Base-by-base conservation (phyloP, 768 basidiomycete genomes). In the Solioccasus polychromus region DNA sequence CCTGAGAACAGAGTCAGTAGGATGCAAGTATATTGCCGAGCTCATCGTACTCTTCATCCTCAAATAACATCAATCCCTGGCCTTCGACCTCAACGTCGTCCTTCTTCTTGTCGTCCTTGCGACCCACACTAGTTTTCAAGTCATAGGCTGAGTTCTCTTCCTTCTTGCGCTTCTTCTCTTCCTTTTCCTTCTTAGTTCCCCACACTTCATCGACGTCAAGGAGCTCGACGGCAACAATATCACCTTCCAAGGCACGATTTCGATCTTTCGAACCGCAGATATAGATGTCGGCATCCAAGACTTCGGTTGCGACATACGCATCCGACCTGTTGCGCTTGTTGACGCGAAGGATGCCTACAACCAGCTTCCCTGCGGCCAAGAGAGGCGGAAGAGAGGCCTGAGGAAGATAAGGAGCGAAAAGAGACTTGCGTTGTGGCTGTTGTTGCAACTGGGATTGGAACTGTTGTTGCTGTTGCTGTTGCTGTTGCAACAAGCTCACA, bases 161-260 rank as follows among this genome's bases (percentile, higher is more conserved):
- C 79, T 99, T 99, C 74, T 98, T 98, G 61, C 95, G 79, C 75
- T 99, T 98, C 85, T 99, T 99, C 74, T 98, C 96, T 67, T 98
- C 96, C 72, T 99, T 99, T 73, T 99, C 96, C 71, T 99, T 99
- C 78, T 99, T 99, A 5, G 96, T 96, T 8, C 89, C 87, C 91
- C 91, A 91, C 12, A 96, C 94, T 68, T 97, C 94, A 59, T 97
- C 93, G 20, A 98, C 95, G 57, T 99, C 96, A 44, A 99, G 77
- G 35, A 99, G 79, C 67, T 99, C 96, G 19, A 99, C 91, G 18
- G 95, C 96, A 47, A 99, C 92, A 45, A 98, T 95, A 62, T 99
- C 96, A 20, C 96, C 96, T 66, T 99, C 96, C 29, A 99, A 76
- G 31, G 96, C 96, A 53, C 96, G 85, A 63, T 99, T 99, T 53